These are phyloP conservation scores for Croton laevigatus DNA, from an alignment of 441 rosid species.

Conservation along the genomic window DNA sequence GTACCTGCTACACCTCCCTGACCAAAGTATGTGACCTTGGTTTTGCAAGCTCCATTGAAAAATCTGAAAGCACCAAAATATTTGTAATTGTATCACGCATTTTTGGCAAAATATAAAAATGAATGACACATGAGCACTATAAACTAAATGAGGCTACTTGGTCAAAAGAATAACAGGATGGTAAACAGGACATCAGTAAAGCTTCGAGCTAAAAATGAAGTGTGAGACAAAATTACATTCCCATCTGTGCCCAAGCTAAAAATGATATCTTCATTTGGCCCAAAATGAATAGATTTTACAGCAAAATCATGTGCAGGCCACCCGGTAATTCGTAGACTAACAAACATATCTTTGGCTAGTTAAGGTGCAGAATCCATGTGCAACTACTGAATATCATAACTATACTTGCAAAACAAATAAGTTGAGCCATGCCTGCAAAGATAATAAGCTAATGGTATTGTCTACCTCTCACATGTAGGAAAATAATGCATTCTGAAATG, in stretches of 20 bases:
- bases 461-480: constrained; percentile 8
- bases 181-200: background rate
- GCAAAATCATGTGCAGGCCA: constrained; percentile 82
- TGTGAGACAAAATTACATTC: constrained; percentile 35
- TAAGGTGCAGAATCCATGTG: constrained; percentile 30
- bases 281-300: constrained; percentile 63
- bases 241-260: constrained; percentile 72
- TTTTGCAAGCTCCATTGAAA: constrained; percentile 82
- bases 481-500: background rate
- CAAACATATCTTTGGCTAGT: constrained; percentile 62
- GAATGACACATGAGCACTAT: background rate
- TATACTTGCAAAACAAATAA: constrained; percentile 4
- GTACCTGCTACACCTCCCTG: constrained; percentile 58
- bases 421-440: constrained; percentile 45
- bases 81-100: constrained; percentile 17
- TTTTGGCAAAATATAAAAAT: background rate
- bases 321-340: constrained; percentile 70
- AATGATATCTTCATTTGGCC: constrained; percentile 70
- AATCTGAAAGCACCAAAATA: constrained; percentile 36
- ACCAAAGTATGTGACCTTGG: constrained; percentile 72
- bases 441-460: constrained; percentile 15
- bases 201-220: background rate
- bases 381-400: constrained; percentile 4
- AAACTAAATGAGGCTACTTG: background rate
- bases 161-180: background rate